Conservation (phyloP, 148 eudicot species). For the Rhododendron molle region DNA sequence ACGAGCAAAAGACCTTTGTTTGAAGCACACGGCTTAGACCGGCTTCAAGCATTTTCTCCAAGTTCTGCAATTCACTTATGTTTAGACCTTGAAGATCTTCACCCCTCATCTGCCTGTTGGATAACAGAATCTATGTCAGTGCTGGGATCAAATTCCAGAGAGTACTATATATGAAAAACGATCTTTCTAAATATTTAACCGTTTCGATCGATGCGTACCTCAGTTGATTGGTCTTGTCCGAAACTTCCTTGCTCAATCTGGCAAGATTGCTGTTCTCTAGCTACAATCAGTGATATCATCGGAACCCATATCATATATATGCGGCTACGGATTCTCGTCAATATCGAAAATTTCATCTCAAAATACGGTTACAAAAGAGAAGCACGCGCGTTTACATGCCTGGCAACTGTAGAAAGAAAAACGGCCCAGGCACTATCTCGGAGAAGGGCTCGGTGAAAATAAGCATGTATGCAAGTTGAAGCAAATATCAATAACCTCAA, state of each 20-base stretch:
- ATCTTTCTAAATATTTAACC: neutral
- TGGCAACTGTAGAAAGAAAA: neutral
- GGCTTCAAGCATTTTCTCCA: conserved; percentile 41
- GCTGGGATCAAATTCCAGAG: neutral
- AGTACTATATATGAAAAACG: neutral
- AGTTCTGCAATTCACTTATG: conserved; percentile 34
- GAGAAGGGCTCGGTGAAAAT: too few species aligned
- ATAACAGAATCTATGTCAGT: neutral
- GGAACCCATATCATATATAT: neutral
- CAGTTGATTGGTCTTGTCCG: conserved; percentile 33
- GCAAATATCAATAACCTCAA: too few species aligned
- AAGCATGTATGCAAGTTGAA: neutral
- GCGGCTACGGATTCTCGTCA: neutral
- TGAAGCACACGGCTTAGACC: conserved; percentile 40
- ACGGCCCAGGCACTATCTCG: too few species aligned
- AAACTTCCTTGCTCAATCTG: conserved; percentile 43
- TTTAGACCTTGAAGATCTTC: conserved; percentile 41
- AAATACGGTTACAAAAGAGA: neutral
- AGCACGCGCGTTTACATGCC: neutral
- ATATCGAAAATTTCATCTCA: neutral
- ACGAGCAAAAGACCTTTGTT: conserved; percentile 30
- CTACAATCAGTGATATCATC: conserved; percentile 16
- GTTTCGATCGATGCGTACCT: conserved; percentile 22
- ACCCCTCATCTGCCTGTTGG: conserved; percentile 37
- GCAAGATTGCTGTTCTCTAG: conserved; percentile 31